Evolutionary conservation across 805 yeast species (phyloP), one percentile per base, ranked within the genome.

Genomic region (Lipomyces yamadae): DNA sequence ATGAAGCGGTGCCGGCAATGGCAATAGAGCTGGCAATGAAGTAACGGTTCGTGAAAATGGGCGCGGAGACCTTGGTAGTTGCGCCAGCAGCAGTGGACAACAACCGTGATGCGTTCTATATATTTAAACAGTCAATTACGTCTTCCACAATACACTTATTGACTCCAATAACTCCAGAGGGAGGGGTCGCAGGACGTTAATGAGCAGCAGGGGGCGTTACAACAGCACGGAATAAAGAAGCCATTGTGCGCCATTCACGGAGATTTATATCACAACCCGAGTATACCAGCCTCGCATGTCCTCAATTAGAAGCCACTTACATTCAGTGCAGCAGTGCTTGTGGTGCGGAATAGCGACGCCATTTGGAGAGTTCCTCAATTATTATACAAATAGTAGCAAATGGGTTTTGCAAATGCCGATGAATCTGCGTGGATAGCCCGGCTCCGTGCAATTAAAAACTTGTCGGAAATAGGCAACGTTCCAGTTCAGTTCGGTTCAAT

Each of bases 1-100:
- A 63, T 7, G 67, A 66, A 4, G 65, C 60, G n/a, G 70, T 53
- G 29, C 64, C 67, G 55, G 65, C 70, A 39, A 67, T 34, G n/a
- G 65, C 70, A 18, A 59, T 54, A 7, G 71, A 34, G 58, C 62
- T 32, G 45, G 62, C 63, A 58, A 63, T n/a, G 60, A 56, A 13
- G n/a, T 39, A 45, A n/a, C 48, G 48, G 37, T 32, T 59, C 30
- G 37, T 7, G 30, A 50, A 50, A 32, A 34, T 13, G 18, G 56
- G 59, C 7, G 56, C 45, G 29, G 53, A 57, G 10, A 58, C 35
- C 24, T 24, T 24, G n/a, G 53, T 56, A 30, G 54, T 18, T 10
- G 54, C n/a, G 29, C 45, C 37, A 8, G 66, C 32, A 24, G 59
- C 45, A 33, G 65, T 42, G 42, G 65, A 56, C 58, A 45, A 62